phyloP scores from a whole-genome alignment of 2,329 filamentous ascomycete species.

The Aspergillus jensenii region DNA sequence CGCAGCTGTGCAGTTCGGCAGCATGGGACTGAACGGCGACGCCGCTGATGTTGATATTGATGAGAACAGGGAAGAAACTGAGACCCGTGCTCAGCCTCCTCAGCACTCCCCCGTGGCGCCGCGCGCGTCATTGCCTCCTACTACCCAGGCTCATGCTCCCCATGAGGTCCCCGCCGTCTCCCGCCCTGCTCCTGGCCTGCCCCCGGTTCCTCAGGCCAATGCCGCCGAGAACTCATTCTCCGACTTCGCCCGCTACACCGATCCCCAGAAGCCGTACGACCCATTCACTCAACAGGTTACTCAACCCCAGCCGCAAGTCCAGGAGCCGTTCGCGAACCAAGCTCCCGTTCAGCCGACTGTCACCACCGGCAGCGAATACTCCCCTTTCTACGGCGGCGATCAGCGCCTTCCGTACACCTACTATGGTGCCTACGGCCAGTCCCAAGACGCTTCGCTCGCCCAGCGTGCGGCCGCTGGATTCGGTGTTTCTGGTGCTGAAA shows the following conservation, averaged over 20 bases:
- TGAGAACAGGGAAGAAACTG: slow-evolving; percentile 89
- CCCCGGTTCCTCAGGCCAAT: slow-evolving; percentile 58
- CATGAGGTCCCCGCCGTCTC: slow-evolving; percentile 47
- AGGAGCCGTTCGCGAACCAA: slow-evolving; percentile 56
- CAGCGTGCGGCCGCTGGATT: slow-evolving; percentile 81
- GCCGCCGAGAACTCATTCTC: slow-evolving; percentile 46
- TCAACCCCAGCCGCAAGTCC: slow-evolving; percentile 62
- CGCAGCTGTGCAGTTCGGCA: slow-evolving; percentile 92
- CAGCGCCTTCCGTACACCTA: slow-evolving; percentile 76
- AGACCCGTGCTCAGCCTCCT: slow-evolving; percentile 89
- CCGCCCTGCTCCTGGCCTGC: slow-evolving; percentile 62
- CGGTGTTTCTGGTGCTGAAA: slow-evolving; percentile 59
- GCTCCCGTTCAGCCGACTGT: slow-evolving; percentile 59
- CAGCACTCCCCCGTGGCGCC: slow-evolving; percentile 89
- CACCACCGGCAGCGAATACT: slow-evolving; percentile 69
- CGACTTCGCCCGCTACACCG: slow-evolving; percentile 57
- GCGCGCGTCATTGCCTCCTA: slow-evolving; percentile 80
- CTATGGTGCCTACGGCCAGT: slow-evolving; percentile 63
- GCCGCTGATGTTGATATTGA: slow-evolving; percentile 68
- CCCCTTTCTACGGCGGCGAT: slow-evolving; percentile 79
- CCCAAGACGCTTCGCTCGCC: slow-evolving; percentile 70
- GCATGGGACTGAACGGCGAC: slow-evolving; percentile 81
- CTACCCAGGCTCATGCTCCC: slow-evolving; percentile 37
- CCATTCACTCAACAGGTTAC: slow-evolving; percentile 75
- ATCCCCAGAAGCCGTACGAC: slow-evolving; percentile 79